Base-by-base conservation (phyloP, 345 rosid genomes). In the Aquilaria yunnanensis region DNA sequence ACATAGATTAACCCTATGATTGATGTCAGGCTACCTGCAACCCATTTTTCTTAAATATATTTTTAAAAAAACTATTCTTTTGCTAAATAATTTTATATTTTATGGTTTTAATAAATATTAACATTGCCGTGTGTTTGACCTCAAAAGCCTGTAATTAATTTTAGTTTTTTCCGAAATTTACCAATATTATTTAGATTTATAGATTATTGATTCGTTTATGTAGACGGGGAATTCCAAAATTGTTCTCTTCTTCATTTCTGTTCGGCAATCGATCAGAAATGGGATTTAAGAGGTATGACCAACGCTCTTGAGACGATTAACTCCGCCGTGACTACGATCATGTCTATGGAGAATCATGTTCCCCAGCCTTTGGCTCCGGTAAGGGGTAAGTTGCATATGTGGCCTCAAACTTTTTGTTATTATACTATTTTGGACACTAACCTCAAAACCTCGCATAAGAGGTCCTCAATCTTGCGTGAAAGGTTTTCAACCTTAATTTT, bases 311-410 rank as follows among this genome's bases (percentile, higher is more conserved):
- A 85, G 37, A 90, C 95, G 41, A 74, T 94, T 51, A 80, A 72
- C 89, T 95, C 97, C 29, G 96, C 97, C 64, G 97, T 95, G 70
- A 72, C 86, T 13, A 94, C 90, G 76, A 78, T 94, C 72, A 88
- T 88, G 14, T 82, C 86, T 12, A 82, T 83, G 51, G 90, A 83
- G 77, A 81, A 71, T 73, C 96, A 92, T 76, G 64, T 67, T 74
- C 78, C 75, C 54, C 96, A 75, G 50, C 69, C 84, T 63, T 59
- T 89, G 56, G 71, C 68, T 75, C 90, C 75, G 86, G 90, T 82
- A 12, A 59, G 54, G 10, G 23, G 23, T 23, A 23, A 23, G 23
- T 1, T 23, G 23, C 23, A 23, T 23, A 23, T 23, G 23, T 1
- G 23, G 23, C 23, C 23, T 23, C 23, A 23, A 23, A 23, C 23